Conservation (phyloP, 176 grass and related monocot genomes). For the sorghum (Sorghum bicolor) region Sorghum_bicolor_NCBIv3 NC_012870.2:1578501-1579000, state of each 20-base stretch:
- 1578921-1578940: constrained; percentile 98
- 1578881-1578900: constrained; percentile 69
- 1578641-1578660: constrained; percentile 91
- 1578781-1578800: constrained; percentile 83
- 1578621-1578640: constrained; percentile 89
- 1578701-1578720: constrained; percentile 26
- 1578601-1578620: constrained; percentile 88
- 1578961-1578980: constrained; percentile 18
- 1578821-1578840: constrained; percentile 84
- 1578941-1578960: constrained; percentile 77
- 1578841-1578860: constrained; percentile 68
- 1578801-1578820: constrained; percentile 64
- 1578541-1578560: constrained; percentile 83
- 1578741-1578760: constrained; percentile 77
- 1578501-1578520: constrained; percentile 5
- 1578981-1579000: constrained; percentile 1
- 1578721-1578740: background rate
- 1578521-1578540: background rate
- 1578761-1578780: constrained; percentile 81
- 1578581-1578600: constrained; percentile 93
- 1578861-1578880: constrained; percentile 64
- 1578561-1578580: constrained; percentile 98
- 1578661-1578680: constrained; percentile 58
- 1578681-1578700: constrained; percentile 28
- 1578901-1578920: constrained; percentile 83